Conservation (phyloP, 2,329 filamentous ascomycete genomes). For the Arthroderma sp. region DNA sequence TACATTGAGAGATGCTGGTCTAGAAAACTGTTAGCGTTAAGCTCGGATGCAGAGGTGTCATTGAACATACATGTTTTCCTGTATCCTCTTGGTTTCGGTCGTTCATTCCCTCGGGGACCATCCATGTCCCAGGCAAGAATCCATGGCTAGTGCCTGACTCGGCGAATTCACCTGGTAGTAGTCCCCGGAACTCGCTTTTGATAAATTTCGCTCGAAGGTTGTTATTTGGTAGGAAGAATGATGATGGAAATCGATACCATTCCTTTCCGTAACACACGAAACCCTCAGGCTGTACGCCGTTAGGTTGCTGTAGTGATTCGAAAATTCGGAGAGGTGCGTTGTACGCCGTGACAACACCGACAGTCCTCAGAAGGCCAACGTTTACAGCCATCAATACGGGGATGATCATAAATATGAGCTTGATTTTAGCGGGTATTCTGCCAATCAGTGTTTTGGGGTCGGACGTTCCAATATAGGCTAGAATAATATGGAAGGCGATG, state of each 20-base stretch:
- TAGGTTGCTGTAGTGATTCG: slow-evolving; percentile 35
- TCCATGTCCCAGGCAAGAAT: slow-evolving; percentile 72
- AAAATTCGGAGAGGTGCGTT: slow-evolving; percentile 62
- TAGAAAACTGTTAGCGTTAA: slow-evolving; percentile 22
- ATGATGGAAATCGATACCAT: slow-evolving; percentile 95
- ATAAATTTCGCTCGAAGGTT: slow-evolving; percentile 78
- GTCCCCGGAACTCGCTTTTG: slow-evolving; percentile 75
- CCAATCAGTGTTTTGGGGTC: slow-evolving; percentile 55
- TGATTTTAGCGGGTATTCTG: slow-evolving; percentile 63
- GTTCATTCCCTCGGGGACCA: slow-evolving; percentile 75
- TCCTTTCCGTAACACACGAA: slow-evolving; percentile 86
- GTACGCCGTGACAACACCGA: slow-evolving; percentile 71
- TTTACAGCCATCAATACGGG: slow-evolving; percentile 53
- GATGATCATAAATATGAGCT: slow-evolving; percentile 50
- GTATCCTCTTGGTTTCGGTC: slow-evolving; percentile 77
- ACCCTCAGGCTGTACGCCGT: slow-evolving; percentile 49
- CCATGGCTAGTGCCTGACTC: slow-evolving; percentile 59
- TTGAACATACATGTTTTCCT: slow-evolving; percentile 58
- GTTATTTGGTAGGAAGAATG: slow-evolving; percentile 77
- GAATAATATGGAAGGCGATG: slow-evolving; percentile 66
- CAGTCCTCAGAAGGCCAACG: slow-evolving; percentile 57
- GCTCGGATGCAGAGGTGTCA: slow-evolving; percentile 2
- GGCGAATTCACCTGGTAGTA: slow-evolving; percentile 82
- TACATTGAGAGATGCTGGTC: slow-evolving; percentile 60
- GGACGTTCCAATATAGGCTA: slow-evolving; percentile 60